A percentile compares a stretch with the other conserved stretches of the same genome.
These are phyloP conservation scores for Spathaspora sp. DNA, from an alignment of 1,139 yeast genomes.

Conservation along the genomic window DNA sequence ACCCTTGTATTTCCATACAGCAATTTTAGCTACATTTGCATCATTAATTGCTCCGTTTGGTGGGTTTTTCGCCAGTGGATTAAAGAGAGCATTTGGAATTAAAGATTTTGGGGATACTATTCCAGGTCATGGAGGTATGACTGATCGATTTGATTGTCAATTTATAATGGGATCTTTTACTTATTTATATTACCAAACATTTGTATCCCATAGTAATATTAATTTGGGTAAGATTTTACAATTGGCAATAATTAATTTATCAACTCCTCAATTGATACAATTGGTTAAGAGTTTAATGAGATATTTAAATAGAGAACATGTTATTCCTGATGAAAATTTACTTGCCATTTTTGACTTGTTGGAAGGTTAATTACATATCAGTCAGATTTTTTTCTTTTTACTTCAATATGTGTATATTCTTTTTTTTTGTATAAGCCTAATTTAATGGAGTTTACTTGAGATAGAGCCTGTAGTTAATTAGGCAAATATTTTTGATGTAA, in stretches of 20 bases:
- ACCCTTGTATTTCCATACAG: conserved; percentile 88
- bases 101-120: conserved; percentile 39
- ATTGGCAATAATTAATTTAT: conserved; percentile 69
- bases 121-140: conserved; percentile 94
- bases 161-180: conserved; percentile 96
- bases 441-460: not conserved
- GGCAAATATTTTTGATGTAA: not conserved
- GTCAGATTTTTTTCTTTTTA: conserved; percentile 1
- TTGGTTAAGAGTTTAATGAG: conserved; percentile 61
- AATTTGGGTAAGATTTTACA: conserved; percentile 75
- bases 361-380: conserved; percentile 16
- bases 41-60: conserved; percentile 98
- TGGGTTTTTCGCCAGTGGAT: conserved; percentile 95
- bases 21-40: conserved; percentile 88
- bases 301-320: conserved; percentile 59
- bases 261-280: conserved; percentile 63
- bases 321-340: conserved; percentile 36
- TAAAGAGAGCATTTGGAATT: conserved; percentile 94
- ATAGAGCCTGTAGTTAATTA: too few relatives aligned
- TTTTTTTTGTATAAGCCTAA: not conserved
- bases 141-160: conserved; percentile 97
- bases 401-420: not conserved
- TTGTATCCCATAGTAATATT: conserved; percentile 71
- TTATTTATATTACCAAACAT: conserved; percentile 88
- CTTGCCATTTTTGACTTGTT: conserved; percentile 27